phyloP scores from a whole-genome alignment of 257 asterid genomes.

The Solanum chaucha region DNA sequence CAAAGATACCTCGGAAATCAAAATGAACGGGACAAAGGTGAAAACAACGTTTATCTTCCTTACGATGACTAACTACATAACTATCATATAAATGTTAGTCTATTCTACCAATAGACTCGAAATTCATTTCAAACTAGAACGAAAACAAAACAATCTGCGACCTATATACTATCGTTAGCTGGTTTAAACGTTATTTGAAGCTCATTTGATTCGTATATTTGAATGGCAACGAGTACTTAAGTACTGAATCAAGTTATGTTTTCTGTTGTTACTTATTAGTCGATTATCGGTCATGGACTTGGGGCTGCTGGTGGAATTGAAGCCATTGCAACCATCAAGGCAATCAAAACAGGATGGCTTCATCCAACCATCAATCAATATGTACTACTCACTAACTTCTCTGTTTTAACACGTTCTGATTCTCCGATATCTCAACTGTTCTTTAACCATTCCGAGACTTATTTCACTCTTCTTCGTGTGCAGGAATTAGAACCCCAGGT shows the following conservation, averaged over 20 bases:
- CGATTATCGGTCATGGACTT: conserved; percentile 89
- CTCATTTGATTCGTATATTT: neutral
- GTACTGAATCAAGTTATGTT: neutral
- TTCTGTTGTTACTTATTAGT: conserved; percentile 21
- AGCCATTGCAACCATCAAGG: conserved; percentile 87
- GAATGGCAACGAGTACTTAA: neutral
- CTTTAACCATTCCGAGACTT: neutral
- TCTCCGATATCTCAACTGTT: neutral
- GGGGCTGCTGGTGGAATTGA: conserved; percentile 92
- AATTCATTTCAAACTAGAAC: neutral
- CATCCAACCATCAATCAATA: conserved; percentile 86
- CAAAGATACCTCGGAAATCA: conserved; percentile 50
- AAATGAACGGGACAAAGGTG: conserved; percentile 70
- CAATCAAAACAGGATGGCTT: conserved; percentile 84
- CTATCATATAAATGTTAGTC: neutral
- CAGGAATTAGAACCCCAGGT: conserved; percentile 18
- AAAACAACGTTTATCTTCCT: neutral
- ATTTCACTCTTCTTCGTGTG: neutral
- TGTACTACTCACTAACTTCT: conserved; percentile 15
- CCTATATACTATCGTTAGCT: neutral
- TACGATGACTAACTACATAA: neutral
- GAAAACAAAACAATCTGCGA: neutral
- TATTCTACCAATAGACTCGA: neutral
- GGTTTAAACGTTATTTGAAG: neutral
- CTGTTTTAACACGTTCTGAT: neutral